Evolutionary conservation across 495 filamentous ascomycete genomes (phyloP), one percentile per base, ranked within the genome.

Genomic region (Zalerion maritima): DNA sequence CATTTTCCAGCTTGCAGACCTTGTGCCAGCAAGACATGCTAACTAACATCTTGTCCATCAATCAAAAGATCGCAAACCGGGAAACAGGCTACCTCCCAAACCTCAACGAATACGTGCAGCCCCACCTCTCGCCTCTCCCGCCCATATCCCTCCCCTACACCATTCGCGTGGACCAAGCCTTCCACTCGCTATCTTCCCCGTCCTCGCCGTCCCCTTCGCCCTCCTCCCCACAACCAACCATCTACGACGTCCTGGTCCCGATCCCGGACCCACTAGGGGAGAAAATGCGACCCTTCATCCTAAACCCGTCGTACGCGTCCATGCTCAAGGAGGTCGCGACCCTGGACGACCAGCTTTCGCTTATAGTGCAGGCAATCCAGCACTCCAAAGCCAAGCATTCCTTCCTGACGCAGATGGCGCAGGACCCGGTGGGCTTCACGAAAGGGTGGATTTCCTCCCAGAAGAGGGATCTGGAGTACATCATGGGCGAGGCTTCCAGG

Each of bases 61-160:
- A 24, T 20, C 6, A 20, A 4, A 45, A 93, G 85, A 63, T 93
- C 46, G 81, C 94, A 42, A 58, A 66, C 33, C 61, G 64, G 37
- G 89, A 94, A 18, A 64, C 66, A 13, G 73, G 92, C 50, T 78
- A 72, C 55, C 92, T 99, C 54, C 89, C 87, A n/a, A 68, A 78
- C 38, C 71, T 99, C 36, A 74, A 78, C 22, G 78, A 91, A 14
- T 60, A 69, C 18, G 71, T 94, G 34, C 64, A 69, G 10, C 61
- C 60, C 3, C 84, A 94, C 50, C 70, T 94, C 21, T 71, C 61
- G 18, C 64, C 81, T 6, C 67, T 92, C 10, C 75, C 85, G 4
- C 89, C 89, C 0, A 68, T 94, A 47, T 73, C 78, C 38, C 71
- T 96, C 14, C 64, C 69, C 17, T 97, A 94, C 59, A 96, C 84